Conservation (phyloP, 176 grass and related monocot genomes). For the Oropetium thomaeum region DNA sequence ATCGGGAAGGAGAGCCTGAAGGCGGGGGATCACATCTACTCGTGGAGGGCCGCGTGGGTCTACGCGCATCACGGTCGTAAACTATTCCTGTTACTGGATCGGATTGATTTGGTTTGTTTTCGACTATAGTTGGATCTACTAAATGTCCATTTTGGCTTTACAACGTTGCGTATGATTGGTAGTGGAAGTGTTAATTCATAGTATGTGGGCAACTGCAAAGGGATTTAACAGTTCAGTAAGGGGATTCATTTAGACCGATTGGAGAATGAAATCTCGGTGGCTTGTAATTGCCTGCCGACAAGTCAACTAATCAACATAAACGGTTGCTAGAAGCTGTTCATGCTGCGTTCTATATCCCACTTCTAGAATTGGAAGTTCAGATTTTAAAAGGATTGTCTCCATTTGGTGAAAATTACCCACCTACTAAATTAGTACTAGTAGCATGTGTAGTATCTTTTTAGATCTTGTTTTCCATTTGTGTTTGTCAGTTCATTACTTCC, state of each 20-base stretch:
- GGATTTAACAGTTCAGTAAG: background rate
- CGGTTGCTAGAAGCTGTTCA: background rate
- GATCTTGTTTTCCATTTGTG: background rate
- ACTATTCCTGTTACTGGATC: background rate
- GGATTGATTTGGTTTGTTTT: background rate
- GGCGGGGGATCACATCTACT: conserved; percentile 83
- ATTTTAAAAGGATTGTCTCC: background rate
- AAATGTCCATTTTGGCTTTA: background rate
- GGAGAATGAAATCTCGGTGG: background rate
- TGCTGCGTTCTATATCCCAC: background rate
- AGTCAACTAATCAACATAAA: background rate
- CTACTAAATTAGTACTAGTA: too few species aligned
- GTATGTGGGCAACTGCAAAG: background rate
- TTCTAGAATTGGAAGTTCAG: background rate
- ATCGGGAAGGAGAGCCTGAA: conserved; percentile 63
- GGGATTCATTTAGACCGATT: background rate
- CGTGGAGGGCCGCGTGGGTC: conserved; percentile 66
- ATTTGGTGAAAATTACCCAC: too few species aligned
- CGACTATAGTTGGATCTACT: background rate
- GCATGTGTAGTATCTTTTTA: background rate
- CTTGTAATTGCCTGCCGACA: background rate
- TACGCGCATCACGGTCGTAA: conserved; percentile 75
- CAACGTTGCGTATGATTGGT: background rate
- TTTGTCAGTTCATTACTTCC: background rate
- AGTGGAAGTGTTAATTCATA: background rate